A percentile compares a stretch with the other conserved stretches of the same genome.
Conservation (phyloP, 306 rosid species). For the Arachis stenosperma region DNA sequence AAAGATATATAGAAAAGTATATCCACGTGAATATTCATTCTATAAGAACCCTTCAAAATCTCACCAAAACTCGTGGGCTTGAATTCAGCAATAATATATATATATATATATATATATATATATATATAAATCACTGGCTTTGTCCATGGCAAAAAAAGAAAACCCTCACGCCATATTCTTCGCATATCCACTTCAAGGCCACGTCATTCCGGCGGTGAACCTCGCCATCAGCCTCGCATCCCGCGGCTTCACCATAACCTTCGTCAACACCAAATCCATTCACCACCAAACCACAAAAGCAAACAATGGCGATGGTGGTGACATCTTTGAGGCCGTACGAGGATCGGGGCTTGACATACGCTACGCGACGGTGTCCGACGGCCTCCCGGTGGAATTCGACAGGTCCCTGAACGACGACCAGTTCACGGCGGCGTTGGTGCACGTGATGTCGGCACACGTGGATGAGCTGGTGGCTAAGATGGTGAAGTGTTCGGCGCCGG, state of each 20-base stretch:
- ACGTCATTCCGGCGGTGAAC: constrained; percentile 59
- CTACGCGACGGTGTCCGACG: constrained; percentile 56
- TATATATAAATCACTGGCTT: no score
- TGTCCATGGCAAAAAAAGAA: constrained; percentile 32
- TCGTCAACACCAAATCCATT: constrained; percentile 60
- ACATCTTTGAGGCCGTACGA: constrained; percentile 42
- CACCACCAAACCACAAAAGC: constrained; percentile 53
- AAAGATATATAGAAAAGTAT: no score
- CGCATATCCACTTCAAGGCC: constrained; percentile 70
- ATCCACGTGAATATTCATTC: no score
- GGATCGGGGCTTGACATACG: constrained; percentile 53
- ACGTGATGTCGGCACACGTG: constrained; percentile 48
- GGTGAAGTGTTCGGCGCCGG: constrained; percentile 28
- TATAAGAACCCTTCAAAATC: no score
- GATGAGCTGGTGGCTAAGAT: constrained; percentile 46
- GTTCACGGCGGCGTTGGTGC: constrained; percentile 53
- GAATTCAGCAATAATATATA: not conserved
- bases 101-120: no score
- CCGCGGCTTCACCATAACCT: constrained; percentile 58
- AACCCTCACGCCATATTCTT: constrained; percentile 61
- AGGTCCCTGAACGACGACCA: constrained; percentile 62
- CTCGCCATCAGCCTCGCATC: constrained; percentile 63
- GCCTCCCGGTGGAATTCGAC: constrained; percentile 55
- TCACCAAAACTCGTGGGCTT: not conserved
- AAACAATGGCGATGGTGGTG: constrained; percentile 29